phyloP scores from a whole-genome alignment of 2,329 filamentous ascomycete genomes.

The Claviceps arundinis region DNA sequence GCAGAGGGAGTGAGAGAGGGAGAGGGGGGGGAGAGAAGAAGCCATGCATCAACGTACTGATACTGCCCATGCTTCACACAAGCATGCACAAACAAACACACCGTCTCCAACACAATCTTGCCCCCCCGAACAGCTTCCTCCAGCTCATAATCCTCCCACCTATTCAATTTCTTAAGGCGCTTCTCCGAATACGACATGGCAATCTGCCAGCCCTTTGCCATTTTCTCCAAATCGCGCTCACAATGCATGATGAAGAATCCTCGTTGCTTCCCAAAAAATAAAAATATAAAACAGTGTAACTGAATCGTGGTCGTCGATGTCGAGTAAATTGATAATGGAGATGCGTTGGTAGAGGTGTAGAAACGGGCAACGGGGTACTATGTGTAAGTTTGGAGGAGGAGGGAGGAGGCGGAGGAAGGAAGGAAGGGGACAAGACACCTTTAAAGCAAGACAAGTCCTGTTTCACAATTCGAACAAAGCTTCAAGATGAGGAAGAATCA shows the following conservation, averaged over 20 bases:
- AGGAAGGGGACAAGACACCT: too few species aligned
- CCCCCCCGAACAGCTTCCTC: conserved; percentile 20
- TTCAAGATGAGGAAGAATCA: too few species aligned
- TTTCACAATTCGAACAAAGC: too few species aligned
- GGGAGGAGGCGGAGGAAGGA: too few species aligned
- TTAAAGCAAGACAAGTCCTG: too few species aligned
- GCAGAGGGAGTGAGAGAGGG: not conserved
- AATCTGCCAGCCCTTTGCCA: conserved; percentile 24
- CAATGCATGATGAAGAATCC: conserved; percentile 7
- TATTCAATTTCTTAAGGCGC: conserved; percentile 19
- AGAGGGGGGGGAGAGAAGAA: not conserved
- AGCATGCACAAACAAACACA: conserved; percentile 26
- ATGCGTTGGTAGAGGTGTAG: too few species aligned
- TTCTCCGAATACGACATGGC: conserved; percentile 24
- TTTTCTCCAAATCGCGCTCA: conserved; percentile 20
- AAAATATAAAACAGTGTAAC: not conserved
- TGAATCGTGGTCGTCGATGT: too few species aligned
- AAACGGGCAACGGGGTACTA: too few species aligned
- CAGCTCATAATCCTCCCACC: conserved; percentile 20
- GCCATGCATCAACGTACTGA: conserved; percentile 13
- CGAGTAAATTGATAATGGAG: too few species aligned
- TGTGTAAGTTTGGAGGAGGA: too few species aligned
- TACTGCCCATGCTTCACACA: conserved; percentile 25
- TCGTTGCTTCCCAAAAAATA: not conserved
- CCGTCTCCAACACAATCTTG: conserved; percentile 23